A percentile compares a stretch with the other conserved stretches of the same genome.
phyloP scores from a whole-genome alignment of 495 filamentous ascomycete species.

The Corynascus novoguineensis region DNA sequence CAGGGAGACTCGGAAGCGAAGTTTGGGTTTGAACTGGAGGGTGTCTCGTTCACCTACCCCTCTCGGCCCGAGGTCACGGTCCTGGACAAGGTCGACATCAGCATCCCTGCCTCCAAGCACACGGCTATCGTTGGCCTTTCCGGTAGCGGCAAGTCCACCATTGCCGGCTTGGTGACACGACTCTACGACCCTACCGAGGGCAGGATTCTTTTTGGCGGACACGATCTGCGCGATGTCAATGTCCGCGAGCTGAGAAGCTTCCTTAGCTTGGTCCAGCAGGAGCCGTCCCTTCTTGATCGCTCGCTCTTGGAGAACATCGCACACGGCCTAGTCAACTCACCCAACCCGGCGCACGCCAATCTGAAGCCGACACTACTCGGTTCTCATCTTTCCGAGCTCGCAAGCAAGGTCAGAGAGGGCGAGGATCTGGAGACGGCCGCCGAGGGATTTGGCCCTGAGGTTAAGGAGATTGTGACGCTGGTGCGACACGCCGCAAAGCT shows the following conservation, averaged over 20 bases:
- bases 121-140: conserved; percentile 61
- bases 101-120: conserved; percentile 75
- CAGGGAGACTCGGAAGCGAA: conserved; percentile 46
- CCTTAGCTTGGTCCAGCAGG: conserved; percentile 62
- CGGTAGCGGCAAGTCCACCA: conserved; percentile 74
- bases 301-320: conserved; percentile 67
- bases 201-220: conserved; percentile 46
- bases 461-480: conserved; percentile 30
- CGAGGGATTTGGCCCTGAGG: conserved; percentile 18
- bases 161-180: conserved; percentile 56
- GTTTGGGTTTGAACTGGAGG: conserved; percentile 68
- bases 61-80: conserved; percentile 80
- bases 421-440: conserved; percentile 21
- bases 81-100: conserved; percentile 69
- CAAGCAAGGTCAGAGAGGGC: conserved; percentile 8
- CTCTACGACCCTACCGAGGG: conserved; percentile 44
- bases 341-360: conserved; percentile 37
- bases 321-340: conserved; percentile 57
- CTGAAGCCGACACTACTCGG: conserved; percentile 22
- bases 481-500: conserved; percentile 31
- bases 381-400: conserved; percentile 11
- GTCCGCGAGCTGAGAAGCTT: conserved; percentile 51
- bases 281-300: conserved; percentile 57
- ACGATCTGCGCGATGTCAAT: conserved; percentile 51
- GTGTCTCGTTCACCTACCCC: conserved; percentile 86